phyloP scores from a whole-genome alignment of 345 rosid species.

The Kandelia obovata region DNA sequence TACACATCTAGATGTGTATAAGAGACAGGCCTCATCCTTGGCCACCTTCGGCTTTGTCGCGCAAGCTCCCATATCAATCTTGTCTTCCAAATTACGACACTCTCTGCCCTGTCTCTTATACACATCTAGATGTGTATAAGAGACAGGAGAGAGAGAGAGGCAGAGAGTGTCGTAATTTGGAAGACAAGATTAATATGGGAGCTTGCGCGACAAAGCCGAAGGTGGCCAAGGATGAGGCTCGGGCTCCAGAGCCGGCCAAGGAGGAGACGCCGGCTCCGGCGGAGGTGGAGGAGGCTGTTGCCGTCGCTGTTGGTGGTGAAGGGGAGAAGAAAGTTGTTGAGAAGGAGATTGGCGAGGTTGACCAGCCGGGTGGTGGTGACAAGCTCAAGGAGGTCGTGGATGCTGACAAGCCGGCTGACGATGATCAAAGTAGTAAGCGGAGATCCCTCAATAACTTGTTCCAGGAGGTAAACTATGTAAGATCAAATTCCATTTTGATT shows the following conservation, averaged over 20 bases:
- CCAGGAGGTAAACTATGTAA: constrained; percentile 25
- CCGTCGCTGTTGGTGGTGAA: constrained; percentile 6
- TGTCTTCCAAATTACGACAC: no score
- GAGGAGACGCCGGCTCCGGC: constrained; percentile 10
- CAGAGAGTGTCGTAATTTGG: background rate
- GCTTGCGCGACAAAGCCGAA: constrained; percentile 51
- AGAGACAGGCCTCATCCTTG: no score
- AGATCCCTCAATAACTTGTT: constrained; percentile 42
- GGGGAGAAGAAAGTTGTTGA: constrained; percentile 29
- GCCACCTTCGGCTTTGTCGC: no score
- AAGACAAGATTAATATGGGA: constrained; percentile 32
- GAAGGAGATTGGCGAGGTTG: constrained; percentile 4
- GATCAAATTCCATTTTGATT: no score
- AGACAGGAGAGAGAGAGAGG: background rate
- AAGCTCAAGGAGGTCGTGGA: constrained; percentile 15
- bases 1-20: no score
- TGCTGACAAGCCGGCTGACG: constrained; percentile 16
- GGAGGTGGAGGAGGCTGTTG: constrained; percentile 13
- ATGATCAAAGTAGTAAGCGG: constrained; percentile 28
- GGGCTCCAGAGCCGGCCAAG: constrained; percentile 14
- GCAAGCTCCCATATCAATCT: no score
- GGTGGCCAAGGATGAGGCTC: constrained; percentile 34
- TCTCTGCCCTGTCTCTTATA: no score
- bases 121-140: no score
- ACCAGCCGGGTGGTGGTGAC: background rate